phyloP scores from a whole-genome alignment of 495 filamentous ascomycete genomes.

The Daldinia decipiens region DNA sequence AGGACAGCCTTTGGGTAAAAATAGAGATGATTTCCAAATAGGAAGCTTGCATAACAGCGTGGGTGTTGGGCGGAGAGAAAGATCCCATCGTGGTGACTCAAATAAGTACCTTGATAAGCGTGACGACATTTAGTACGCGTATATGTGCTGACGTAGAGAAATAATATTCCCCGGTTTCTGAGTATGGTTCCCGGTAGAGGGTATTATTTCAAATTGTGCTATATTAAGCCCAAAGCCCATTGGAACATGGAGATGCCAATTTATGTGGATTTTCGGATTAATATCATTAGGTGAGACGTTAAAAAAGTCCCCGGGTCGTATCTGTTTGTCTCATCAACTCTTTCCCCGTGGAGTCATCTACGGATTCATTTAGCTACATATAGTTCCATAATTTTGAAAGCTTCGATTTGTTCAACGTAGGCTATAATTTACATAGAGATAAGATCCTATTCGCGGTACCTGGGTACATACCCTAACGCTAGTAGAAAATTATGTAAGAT shows the following conservation, averaged over 20 bases:
- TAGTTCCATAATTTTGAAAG: slow-evolving; percentile 2
- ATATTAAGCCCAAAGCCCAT: background rate
- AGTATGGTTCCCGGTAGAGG: background rate
- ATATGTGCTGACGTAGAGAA: background rate
- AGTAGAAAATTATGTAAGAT: background rate
- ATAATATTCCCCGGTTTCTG: background rate
- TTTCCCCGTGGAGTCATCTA: slow-evolving; percentile 34
- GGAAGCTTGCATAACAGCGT: slow-evolving; percentile 20
- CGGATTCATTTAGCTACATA: slow-evolving; percentile 5
- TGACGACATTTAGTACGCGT: slow-evolving; percentile 1
- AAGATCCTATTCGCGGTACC: background rate
- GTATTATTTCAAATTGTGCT: background rate
- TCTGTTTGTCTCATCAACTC: slow-evolving; percentile 12
- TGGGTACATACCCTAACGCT: too few species aligned
- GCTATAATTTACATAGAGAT: background rate
- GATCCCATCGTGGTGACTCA: slow-evolving; percentile 16
- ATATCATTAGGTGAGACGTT: slow-evolving; percentile 18
- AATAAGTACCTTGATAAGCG: slow-evolving; percentile 14
- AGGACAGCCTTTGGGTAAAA: slow-evolving; percentile 31
- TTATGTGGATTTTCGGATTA: slow-evolving; percentile 1
- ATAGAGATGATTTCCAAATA: slow-evolving; percentile 32
- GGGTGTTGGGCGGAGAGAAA: slow-evolving; percentile 15
- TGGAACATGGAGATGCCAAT: background rate
- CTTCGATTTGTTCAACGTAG: background rate
- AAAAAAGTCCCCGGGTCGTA: slow-evolving; percentile 28